Percentiles rank a stretch among this genome's conserved stretches.
Conservation (phyloP, 345 rosid genomes). For the Combretum micranthum region DNA sequence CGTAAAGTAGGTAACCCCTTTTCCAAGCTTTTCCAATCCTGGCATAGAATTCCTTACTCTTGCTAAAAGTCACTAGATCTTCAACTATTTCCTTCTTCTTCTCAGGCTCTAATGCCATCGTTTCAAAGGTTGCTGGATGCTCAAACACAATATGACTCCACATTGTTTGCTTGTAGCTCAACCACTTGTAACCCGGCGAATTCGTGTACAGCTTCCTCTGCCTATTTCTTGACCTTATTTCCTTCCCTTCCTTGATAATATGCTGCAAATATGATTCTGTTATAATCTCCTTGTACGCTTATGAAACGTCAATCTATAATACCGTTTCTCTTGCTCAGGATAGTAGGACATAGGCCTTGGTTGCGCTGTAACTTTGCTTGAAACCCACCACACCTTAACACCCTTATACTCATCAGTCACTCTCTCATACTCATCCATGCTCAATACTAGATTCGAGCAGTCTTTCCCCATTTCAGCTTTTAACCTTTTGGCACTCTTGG, state of each 20-base stretch:
- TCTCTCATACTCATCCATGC: conserved; percentile 46
- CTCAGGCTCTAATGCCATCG: conserved; percentile 46
- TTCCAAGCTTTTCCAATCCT: conserved; percentile 56
- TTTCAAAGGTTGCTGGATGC: conserved; percentile 55
- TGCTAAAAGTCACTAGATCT: conserved; percentile 46
- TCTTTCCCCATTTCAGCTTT: conserved; percentile 45
- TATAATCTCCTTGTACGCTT: conserved; percentile 35
- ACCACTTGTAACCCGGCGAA: conserved; percentile 38
- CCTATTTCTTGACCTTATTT: conserved; percentile 32
- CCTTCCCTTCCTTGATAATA: conserved; percentile 47
- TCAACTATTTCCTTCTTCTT: conserved; percentile 50
- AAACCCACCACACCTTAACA: conserved; percentile 41
- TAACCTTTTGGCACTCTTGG: conserved; percentile 35
- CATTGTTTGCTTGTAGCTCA: conserved; percentile 42
- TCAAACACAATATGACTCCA: conserved; percentile 55
- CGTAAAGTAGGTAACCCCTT: conserved; percentile 53
- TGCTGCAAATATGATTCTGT: conserved; percentile 42
- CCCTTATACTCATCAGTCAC: conserved; percentile 45
- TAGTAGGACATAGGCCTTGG: conserved; percentile 18
- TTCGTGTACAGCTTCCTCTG: conserved; percentile 67
- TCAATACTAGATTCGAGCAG: conserved; percentile 31
- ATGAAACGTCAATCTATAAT: conserved; percentile 50
- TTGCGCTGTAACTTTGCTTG: conserved; percentile 22
- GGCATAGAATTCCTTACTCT: conserved; percentile 43
- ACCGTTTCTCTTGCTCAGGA: conserved; percentile 47